These are phyloP conservation scores for Hymenoscyphus fructigenus DNA, from an alignment of 2,329 filamentous ascomycete species.

Conservation along the genomic window DNA sequence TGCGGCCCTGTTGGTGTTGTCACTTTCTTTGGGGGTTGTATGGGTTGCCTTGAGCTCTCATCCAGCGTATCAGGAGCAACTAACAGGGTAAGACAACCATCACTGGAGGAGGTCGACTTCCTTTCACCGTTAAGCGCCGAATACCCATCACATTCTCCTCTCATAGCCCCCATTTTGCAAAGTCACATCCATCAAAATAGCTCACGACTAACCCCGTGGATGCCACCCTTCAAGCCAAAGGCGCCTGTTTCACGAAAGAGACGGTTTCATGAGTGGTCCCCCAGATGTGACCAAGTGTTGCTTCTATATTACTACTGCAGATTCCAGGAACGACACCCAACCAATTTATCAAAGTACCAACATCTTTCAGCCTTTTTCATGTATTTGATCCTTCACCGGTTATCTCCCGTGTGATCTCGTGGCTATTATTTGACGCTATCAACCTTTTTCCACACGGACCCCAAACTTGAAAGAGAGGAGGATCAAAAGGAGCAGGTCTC, in stretches of 20 bases:
- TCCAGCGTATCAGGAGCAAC: slow-evolving; percentile 1
- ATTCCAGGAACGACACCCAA: slow-evolving; percentile 14
- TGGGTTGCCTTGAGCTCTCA: background rate
- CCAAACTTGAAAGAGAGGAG: background rate
- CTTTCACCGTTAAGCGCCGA: slow-evolving; percentile 16
- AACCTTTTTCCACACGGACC: background rate
- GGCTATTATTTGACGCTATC: background rate
- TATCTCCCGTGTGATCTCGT: background rate
- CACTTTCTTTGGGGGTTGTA: background rate
- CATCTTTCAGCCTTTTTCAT: background rate
- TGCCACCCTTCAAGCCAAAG: slow-evolving; percentile 10
- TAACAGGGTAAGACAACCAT: slow-evolving; percentile 1
- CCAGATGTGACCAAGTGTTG: slow-evolving; percentile 25
- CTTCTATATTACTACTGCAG: slow-evolving; percentile 24
- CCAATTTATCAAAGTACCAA: slow-evolving; percentile 6
- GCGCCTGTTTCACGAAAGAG: slow-evolving; percentile 31
- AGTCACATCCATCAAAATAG: background rate
- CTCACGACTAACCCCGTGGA: background rate
- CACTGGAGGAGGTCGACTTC: background rate
- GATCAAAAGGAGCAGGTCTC: background rate
- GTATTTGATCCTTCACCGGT: background rate
- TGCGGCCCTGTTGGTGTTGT: background rate
- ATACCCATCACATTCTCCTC: slow-evolving; percentile 6
- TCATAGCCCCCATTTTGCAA: slow-evolving; percentile 1
- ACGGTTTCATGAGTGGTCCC: slow-evolving; percentile 30